Percentiles rank a stretch among this genome's conserved stretches.
Conservation (phyloP, 768 basidiomycete species). For the Hemileccinum rubropunctum region DNA sequence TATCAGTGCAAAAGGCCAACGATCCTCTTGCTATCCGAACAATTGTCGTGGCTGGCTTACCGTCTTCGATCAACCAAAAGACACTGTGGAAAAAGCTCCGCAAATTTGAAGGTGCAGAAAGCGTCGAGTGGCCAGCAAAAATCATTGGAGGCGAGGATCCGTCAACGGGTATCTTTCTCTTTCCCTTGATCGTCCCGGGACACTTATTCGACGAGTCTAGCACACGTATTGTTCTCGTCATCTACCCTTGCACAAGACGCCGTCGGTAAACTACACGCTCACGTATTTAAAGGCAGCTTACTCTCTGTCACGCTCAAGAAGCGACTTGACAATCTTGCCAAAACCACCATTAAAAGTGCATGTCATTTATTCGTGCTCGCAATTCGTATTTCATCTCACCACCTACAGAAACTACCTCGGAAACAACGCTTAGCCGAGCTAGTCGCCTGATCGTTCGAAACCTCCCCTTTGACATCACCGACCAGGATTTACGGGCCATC, state of each 20-base stretch:
- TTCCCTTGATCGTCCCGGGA: not conserved
- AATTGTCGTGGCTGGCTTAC: slow-evolving; percentile 72
- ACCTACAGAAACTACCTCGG: slow-evolving; percentile 29
- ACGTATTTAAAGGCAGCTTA: slow-evolving; percentile 85
- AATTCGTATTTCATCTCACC: not conserved
- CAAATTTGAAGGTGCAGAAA: slow-evolving; percentile 75
- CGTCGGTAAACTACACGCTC: slow-evolving; percentile 80
- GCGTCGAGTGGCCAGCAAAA: slow-evolving; percentile 66
- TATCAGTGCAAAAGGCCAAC: slow-evolving; percentile 36
- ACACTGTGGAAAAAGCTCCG: slow-evolving; percentile 82
- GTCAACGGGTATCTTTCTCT: slow-evolving; percentile 41
- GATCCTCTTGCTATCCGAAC: slow-evolving; percentile 88
- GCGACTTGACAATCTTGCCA: slow-evolving; percentile 66
- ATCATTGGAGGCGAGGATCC: slow-evolving; percentile 45
- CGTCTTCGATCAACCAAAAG: slow-evolving; percentile 59
- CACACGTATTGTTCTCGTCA: slow-evolving; percentile 70
- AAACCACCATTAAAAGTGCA: slow-evolving; percentile 36
- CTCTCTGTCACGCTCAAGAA: slow-evolving; percentile 90
- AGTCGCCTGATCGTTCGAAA: slow-evolving; percentile 91
- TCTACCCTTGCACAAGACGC: slow-evolving; percentile 68
- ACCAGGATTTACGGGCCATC: slow-evolving; percentile 78
- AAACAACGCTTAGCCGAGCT: slow-evolving; percentile 59
- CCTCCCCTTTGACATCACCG: slow-evolving; percentile 78
- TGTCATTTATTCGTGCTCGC: not conserved
- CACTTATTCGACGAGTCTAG: slow-evolving; percentile 33